These are phyloP conservation scores for Solanum neorickii DNA, from an alignment of 257 asterid species.

Conservation along the genomic window DNA sequence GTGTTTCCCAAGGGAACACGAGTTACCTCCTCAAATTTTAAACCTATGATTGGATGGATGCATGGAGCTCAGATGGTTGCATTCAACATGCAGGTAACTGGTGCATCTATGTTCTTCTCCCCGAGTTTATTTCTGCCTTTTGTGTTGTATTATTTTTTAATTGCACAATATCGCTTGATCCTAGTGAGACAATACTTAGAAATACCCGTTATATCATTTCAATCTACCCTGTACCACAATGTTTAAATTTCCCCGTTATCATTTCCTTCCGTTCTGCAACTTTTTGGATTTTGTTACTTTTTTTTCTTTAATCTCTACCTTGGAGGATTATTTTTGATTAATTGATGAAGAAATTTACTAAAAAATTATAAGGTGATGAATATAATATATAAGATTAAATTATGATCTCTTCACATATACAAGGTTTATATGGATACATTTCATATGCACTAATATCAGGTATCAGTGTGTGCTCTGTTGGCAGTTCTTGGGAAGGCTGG, in stretches of 20 bases:
- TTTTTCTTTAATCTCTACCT: not conserved
- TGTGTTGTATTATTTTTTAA: not conserved
- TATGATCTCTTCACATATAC: not conserved
- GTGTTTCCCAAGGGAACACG: constrained; percentile 83
- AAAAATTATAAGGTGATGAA: not conserved
- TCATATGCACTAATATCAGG: not conserved
- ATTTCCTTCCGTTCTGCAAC: not conserved
- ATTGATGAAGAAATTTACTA: not conserved
- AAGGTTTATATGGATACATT: not conserved
- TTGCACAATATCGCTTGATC: not conserved
- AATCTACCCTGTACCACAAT: not conserved
- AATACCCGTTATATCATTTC: not conserved
- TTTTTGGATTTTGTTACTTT: not conserved
- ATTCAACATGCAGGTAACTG: constrained; percentile 81
- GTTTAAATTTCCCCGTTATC: not conserved
- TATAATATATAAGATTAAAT: not conserved
- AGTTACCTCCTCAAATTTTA: constrained; percentile 76
- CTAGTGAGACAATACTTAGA: not conserved
- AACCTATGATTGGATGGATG: constrained; percentile 73
- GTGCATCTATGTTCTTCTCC: not conserved
- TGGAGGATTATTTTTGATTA: not conserved
- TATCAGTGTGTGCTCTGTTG: not conserved
- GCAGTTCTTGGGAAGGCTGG: not conserved
- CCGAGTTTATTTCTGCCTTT: not conserved
- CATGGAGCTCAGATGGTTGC: constrained; percentile 99